Evolutionary conservation across 257 asterid genomes (phyloP).

Genomic region (Nicotiana noctiflora): DNA sequence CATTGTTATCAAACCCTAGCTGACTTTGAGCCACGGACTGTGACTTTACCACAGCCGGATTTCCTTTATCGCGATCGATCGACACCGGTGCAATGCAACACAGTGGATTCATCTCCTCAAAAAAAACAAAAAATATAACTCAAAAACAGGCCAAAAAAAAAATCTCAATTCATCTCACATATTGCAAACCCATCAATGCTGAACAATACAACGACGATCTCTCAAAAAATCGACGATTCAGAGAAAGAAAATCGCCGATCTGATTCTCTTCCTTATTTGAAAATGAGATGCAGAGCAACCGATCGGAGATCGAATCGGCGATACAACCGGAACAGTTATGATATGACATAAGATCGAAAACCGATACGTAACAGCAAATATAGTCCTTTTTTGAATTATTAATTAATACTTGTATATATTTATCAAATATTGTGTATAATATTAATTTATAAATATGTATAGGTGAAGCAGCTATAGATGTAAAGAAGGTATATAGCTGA

Average conservation of each 20-base stretch:
- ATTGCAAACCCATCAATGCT: conserved; percentile 15
- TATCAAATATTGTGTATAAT: neutral
- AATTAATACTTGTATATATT: neutral
- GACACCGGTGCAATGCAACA: conserved; percentile 99
- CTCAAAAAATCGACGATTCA: neutral
- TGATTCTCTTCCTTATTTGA: conserved; percentile 4
- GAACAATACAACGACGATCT: conserved; percentile 13
- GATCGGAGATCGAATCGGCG: conserved; percentile 61
- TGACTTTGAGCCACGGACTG: conserved; percentile 34
- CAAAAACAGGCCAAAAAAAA: neutral
- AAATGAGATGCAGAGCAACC: conserved; percentile 26
- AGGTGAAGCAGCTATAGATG: conserved; percentile 20
- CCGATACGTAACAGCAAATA: neutral
- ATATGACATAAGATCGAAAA: conserved; percentile 42
- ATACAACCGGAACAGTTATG: conserved; percentile 21
- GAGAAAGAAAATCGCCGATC: neutral
- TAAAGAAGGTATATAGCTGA: neutral
- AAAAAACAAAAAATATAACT: neutral
- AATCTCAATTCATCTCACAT: neutral
- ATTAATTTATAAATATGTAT: conserved; percentile 11
- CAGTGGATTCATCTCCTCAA: conserved; percentile 71
- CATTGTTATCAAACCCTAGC: conserved; percentile 30
- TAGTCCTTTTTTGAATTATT: neutral
- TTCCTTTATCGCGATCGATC: conserved; percentile 68
- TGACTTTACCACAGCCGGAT: conserved; percentile 52